These are phyloP conservation scores for Delonix regia DNA, from an alignment of 306 rosid species.

Conservation along the genomic window DNA sequence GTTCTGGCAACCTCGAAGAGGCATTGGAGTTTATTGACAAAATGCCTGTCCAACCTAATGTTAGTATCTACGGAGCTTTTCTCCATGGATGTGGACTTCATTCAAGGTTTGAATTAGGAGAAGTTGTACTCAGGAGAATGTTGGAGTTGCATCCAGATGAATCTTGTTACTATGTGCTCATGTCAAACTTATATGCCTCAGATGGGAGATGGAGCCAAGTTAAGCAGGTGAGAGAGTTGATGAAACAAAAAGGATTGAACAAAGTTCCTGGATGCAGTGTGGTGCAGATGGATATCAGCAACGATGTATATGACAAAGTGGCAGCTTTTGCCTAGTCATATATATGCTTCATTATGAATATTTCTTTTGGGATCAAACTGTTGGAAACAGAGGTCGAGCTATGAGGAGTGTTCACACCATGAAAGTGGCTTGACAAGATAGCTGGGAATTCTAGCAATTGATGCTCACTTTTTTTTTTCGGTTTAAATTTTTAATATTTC, in stretches of 20 bases:
- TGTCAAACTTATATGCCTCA: conserved; percentile 74
- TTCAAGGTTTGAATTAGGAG: conserved; percentile 76
- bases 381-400: background rate
- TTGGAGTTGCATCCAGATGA: conserved; percentile 67
- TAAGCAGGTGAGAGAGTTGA: conserved; percentile 65
- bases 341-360: background rate
- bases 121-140: conserved; percentile 64
- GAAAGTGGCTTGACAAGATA: background rate
- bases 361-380: background rate
- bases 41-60: conserved; percentile 64
- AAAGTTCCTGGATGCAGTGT: conserved; percentile 68
- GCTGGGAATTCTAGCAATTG: background rate
- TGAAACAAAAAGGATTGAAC: conserved; percentile 65
- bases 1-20: conserved; percentile 75
- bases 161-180: conserved; percentile 74
- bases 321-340: conserved; percentile 40
- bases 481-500: background rate
- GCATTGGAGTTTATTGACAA: conserved; percentile 64
- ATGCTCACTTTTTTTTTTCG: background rate
- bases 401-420: background rate
- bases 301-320: conserved; percentile 22
- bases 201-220: conserved; percentile 90
- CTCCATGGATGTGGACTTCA: conserved; percentile 88
- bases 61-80: conserved; percentile 75
- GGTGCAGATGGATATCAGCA: conserved; percentile 57